phyloP scores from a whole-genome alignment of 495 filamentous ascomycete genomes.

The Penicillium goetzii region DNA sequence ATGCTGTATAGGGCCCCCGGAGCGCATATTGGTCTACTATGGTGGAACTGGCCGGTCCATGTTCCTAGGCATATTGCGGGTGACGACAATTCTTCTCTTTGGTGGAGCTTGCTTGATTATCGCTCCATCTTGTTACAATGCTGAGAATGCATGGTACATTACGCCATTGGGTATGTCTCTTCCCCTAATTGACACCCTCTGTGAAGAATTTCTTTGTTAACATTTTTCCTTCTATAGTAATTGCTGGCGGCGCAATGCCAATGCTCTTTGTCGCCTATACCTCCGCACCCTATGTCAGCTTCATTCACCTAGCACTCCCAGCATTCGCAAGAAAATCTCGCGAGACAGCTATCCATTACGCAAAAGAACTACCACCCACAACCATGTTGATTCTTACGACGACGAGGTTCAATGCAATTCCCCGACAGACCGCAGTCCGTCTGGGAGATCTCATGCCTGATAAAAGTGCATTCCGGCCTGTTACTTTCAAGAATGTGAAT shows the following conservation, averaged over 20 bases:
- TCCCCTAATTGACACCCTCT: neutral
- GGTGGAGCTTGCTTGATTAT: conserved; percentile 62
- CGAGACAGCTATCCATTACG: conserved; percentile 68
- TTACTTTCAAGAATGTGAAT: conserved; percentile 44
- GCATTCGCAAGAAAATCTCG: conserved; percentile 68
- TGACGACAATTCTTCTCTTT: conserved; percentile 73
- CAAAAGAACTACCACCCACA: conserved; percentile 60
- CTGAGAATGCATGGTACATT: conserved; percentile 50
- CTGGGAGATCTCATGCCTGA: conserved; percentile 44
- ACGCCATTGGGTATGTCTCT: conserved; percentile 46
- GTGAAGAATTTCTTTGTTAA: conserved; percentile 1
- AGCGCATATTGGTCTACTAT: conserved; percentile 72
- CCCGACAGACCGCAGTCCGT: conserved; percentile 43
- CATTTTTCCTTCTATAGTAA: conserved; percentile 42
- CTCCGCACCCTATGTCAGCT: conserved; percentile 71
- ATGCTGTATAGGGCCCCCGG: conserved; percentile 44
- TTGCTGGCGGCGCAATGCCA: conserved; percentile 63
- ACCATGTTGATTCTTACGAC: conserved; percentile 71
- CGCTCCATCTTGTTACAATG: conserved; percentile 59
- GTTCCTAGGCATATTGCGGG: conserved; percentile 68
- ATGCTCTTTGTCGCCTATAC: conserved; percentile 67
- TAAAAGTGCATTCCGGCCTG: conserved; percentile 39
- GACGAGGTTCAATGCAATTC: conserved; percentile 61
- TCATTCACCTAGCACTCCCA: conserved; percentile 70
- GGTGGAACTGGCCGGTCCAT: conserved; percentile 67